These are phyloP conservation scores for Strobilomyces confusus DNA, from an alignment of 768 basidiomycete species.

Conservation along the genomic window DNA sequence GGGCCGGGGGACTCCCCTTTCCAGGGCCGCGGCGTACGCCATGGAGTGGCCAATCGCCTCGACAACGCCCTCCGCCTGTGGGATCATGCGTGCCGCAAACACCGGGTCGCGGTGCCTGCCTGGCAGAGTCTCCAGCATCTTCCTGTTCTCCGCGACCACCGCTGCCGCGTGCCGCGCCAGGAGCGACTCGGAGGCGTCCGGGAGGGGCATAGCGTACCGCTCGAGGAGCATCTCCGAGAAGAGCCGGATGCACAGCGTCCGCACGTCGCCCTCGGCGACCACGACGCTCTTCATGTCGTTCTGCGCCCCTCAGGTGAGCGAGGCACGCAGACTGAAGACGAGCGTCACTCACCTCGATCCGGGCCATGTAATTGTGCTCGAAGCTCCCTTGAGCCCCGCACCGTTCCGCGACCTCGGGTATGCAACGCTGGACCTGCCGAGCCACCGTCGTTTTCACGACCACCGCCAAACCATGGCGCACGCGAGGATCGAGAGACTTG, in stretches of 20 bases:
- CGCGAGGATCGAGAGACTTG: not conserved
- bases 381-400: constrained; percentile 67
- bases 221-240: constrained; percentile 56
- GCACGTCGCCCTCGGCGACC: constrained; percentile 53
- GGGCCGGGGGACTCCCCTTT: constrained; percentile 40
- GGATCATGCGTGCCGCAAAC: constrained; percentile 53
- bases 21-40: constrained; percentile 52
- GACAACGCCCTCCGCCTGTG: constrained; percentile 48
- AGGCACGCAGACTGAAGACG: not conserved
- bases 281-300: constrained; percentile 50
- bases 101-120: constrained; percentile 19
- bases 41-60: constrained; percentile 64
- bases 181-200: constrained; percentile 42
- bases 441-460: not conserved
- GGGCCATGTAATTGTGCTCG: constrained; percentile 58
- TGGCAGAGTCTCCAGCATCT: constrained; percentile 33
- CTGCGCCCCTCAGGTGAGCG: constrained; percentile 20
- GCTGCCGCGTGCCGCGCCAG: constrained; percentile 48
- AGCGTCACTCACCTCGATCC: constrained; percentile 42
- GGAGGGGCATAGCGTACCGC: constrained; percentile 48
- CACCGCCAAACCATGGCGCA: not conserved
- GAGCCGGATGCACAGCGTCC: constrained; percentile 51
- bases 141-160: constrained; percentile 41
- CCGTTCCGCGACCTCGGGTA: constrained; percentile 54
- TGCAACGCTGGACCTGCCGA: constrained; percentile 49